A percentile compares a stretch with the other conserved stretches of the same genome.
phyloP scores from a whole-genome alignment of 495 filamentous ascomycete species.

The Astrothelium macrocarpum region DNA sequence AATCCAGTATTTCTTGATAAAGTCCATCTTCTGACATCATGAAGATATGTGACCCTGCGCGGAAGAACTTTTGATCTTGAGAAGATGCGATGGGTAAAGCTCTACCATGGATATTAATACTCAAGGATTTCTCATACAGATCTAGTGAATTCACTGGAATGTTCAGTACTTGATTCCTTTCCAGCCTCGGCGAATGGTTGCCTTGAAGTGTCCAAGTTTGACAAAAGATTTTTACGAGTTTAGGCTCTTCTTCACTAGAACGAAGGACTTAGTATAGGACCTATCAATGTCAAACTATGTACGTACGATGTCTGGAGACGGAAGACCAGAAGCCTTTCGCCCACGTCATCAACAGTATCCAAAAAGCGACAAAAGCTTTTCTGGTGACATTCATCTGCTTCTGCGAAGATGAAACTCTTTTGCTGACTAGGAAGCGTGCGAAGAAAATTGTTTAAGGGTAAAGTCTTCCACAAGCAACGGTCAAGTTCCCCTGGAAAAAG shows the following conservation, averaged over 20 bases:
- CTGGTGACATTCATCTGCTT: background rate
- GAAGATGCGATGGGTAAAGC: background rate
- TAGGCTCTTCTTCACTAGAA: background rate
- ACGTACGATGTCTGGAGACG: conserved; percentile 2
- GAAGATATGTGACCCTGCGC: background rate
- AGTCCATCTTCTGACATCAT: background rate
- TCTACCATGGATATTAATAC: background rate
- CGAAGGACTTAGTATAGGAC: background rate
- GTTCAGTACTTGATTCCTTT: background rate
- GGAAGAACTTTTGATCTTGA: background rate
- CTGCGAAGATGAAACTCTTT: conserved; percentile 10
- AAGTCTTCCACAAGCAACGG: conserved; percentile 14
- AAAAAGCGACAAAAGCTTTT: background rate
- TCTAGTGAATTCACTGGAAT: background rate
- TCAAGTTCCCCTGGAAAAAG: conserved; percentile 14
- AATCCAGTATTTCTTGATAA: background rate
- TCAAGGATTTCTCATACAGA: background rate
- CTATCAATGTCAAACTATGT: background rate
- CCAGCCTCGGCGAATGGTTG: background rate
- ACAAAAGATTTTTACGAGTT: background rate
- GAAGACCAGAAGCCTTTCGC: background rate
- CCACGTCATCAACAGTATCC: background rate
- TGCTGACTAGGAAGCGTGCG: conserved; percentile 5
- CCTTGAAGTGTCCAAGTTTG: background rate
- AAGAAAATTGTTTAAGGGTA: conserved; percentile 15